Percentiles rank a stretch among this genome's conserved stretches.
Evolutionary conservation across 768 basidiomycete species (phyloP).

Genomic region (Lepiota brunneoincarnata): DNA sequence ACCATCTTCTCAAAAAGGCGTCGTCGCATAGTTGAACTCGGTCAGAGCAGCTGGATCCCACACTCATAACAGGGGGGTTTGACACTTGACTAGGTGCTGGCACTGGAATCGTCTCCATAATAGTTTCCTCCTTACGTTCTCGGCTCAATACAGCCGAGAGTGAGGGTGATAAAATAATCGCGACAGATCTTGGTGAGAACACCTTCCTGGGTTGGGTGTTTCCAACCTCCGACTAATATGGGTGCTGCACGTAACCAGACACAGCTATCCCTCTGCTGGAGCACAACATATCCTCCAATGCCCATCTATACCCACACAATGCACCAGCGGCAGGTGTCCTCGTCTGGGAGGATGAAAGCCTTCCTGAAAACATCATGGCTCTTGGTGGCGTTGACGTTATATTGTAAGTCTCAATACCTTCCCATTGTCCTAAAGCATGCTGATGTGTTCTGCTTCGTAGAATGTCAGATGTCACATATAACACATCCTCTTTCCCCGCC

Average conservation of each 20-base stretch:
- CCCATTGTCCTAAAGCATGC: neutral
- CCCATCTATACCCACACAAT: conserved; percentile 27
- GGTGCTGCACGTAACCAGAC: conserved; percentile 38
- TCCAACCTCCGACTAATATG: neutral
- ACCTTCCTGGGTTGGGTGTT: neutral
- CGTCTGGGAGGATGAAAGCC: conserved; percentile 71
- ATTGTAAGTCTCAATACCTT: conserved; percentile 46
- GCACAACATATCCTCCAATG: conserved; percentile 60
- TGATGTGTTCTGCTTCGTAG: conserved; percentile 40
- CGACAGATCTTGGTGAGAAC: conserved; percentile 71
- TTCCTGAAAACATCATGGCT: conserved; percentile 43
- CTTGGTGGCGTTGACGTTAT: conserved; percentile 57
- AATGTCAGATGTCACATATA: conserved; percentile 93
- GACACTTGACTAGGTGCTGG: conserved; percentile 60
- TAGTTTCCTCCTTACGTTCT: conserved; percentile 56
- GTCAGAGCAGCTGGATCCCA: conserved; percentile 32
- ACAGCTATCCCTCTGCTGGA: conserved; percentile 80
- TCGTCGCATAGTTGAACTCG: conserved; percentile 65
- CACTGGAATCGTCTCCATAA: conserved; percentile 77
- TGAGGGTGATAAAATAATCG: conserved; percentile 25
- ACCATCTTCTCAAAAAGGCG: conserved; percentile 37
- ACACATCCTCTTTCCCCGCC: conserved; percentile 79
- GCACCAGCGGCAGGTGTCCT: conserved; percentile 41
- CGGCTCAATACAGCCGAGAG: conserved; percentile 13
- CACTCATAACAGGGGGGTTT: neutral